Evolutionary conservation across 2,329 filamentous ascomycete species (phyloP), one percentile per base, ranked within the genome.

Genomic region (Trichoderma gracile): DNA sequence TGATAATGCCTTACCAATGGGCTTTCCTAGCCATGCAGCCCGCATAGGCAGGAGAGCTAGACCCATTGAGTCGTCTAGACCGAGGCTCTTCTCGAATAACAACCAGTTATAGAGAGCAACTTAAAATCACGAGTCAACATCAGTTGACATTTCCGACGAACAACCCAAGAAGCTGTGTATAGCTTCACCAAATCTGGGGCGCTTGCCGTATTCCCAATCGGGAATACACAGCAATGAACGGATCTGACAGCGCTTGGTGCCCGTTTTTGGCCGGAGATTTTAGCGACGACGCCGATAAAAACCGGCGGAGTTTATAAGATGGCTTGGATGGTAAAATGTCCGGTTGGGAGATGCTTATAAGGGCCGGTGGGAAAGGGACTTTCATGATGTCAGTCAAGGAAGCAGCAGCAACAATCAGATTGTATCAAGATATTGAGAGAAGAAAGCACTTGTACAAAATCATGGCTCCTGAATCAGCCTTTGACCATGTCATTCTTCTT

Each of bases 401-500:
- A 45, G 0, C 30, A 30, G 10, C 21, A 43, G 10, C 1, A 38
- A 27, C 17, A 38, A 43, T n/a, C 12, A 15, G 8, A 19, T 4
- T n/a, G 3, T 2, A n/a, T 42, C 38, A 42, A 30, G n/a, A 33
- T 7, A 45, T 6, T 17, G n/a, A n/a, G 33, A 45, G 12, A 7
- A n/a, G n/a, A 17, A 17, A 3, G 27, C 9, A 27, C 50, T 23
- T 21, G 7, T 12, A 50, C n/a, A n/a, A n/a, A n/a, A 12, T 33
- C 1, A 61, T 61, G 58, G n/a, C 47, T n/a, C 53, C 58, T 23
- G 58, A 61, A 15, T 61, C 58, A 9, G 19, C 25, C 15, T 53
- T 61, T 53, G 58, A 53, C 14, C 58, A 61, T 21, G 47, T 61
- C 17, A 61, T 61, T 21, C 58, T 61, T 43, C 25, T 61, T 33